A percentile compares a stretch with the other conserved stretches of the same genome.
Evolutionary conservation across 2,329 filamentous ascomycete species (phyloP).

Genomic region (Phialocephala subalpina): DNA sequence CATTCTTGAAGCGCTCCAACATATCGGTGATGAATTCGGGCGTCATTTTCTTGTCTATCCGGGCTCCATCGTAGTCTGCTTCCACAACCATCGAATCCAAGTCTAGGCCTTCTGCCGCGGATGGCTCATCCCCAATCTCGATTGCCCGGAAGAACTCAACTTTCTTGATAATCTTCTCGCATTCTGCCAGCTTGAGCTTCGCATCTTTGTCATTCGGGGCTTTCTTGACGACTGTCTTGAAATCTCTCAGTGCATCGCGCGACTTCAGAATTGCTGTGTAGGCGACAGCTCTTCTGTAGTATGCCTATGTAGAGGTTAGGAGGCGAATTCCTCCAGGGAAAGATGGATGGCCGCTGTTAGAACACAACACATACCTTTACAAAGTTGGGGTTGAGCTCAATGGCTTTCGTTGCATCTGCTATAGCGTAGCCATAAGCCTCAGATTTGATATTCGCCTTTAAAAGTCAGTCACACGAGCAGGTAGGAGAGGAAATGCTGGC

Average conservation of each 20-base stretch:
- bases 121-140: conserved; percentile 90
- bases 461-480: conserved; percentile 57
- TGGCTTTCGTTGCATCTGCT: conserved; percentile 86
- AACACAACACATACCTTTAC: conserved; percentile 72
- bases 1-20: conserved; percentile 93
- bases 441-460: conserved; percentile 89
- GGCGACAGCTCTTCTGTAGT: conserved; percentile 91
- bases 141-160: conserved; percentile 95
- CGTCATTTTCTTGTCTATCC: conserved; percentile 84
- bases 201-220: conserved; percentile 91
- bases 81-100: conserved; percentile 87
- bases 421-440: conserved; percentile 96
- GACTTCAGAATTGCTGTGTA: conserved; percentile 91
- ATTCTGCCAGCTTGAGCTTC: conserved; percentile 88
- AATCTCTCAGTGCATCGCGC: conserved; percentile 88
- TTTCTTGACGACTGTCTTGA: conserved; percentile 87
- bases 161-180: conserved; percentile 92
- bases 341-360: not conserved
- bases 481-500: conserved; percentile 33
- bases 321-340: not conserved
- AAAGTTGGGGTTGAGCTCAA: conserved; percentile 87
- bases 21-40: conserved; percentile 97
- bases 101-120: conserved; percentile 89
- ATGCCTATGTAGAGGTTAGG: conserved; percentile 66
- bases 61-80: conserved; percentile 83